A percentile compares a stretch with the other conserved stretches of the same genome.
Conservation (phyloP, 257 asterid species). For the Solanum tarijense region DNA sequence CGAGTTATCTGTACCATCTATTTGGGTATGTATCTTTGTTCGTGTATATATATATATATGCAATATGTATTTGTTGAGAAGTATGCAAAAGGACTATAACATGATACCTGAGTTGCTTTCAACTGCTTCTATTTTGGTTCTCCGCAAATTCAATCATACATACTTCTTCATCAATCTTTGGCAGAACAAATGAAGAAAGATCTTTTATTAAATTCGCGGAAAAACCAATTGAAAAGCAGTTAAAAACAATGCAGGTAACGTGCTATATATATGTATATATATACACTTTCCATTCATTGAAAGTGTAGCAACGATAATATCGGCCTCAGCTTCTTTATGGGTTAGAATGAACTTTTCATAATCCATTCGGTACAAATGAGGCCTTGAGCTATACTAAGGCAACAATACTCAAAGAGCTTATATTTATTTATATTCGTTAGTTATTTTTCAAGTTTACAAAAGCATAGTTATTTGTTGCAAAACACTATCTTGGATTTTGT, state of each 20-base stretch:
- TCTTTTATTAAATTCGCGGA: too few species aligned
- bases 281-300: slow-evolving; percentile 93
- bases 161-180: slow-evolving; percentile 92
- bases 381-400: neutral
- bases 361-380: slow-evolving; percentile 84
- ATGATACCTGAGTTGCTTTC: slow-evolving; percentile 60
- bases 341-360: slow-evolving; percentile 90
- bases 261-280: too few species aligned
- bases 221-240: too few species aligned
- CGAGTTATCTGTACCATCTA: neutral
- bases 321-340: slow-evolving; percentile 92
- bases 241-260: too few species aligned
- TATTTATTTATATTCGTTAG: neutral
- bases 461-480: neutral
- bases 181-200: slow-evolving; percentile 63
- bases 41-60: too few species aligned
- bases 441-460: neutral
- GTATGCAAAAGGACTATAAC: neutral
- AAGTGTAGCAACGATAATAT: slow-evolving; percentile 88
- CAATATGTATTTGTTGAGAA: neutral
- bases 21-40: too few species aligned
- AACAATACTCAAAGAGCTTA: neutral
- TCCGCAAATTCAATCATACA: slow-evolving; percentile 81
- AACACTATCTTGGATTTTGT: neutral
- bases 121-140: slow-evolving; percentile 80